phyloP scores from a whole-genome alignment of 2,329 filamentous ascomycete species.

The Aspergillus spinulosporus region DNA sequence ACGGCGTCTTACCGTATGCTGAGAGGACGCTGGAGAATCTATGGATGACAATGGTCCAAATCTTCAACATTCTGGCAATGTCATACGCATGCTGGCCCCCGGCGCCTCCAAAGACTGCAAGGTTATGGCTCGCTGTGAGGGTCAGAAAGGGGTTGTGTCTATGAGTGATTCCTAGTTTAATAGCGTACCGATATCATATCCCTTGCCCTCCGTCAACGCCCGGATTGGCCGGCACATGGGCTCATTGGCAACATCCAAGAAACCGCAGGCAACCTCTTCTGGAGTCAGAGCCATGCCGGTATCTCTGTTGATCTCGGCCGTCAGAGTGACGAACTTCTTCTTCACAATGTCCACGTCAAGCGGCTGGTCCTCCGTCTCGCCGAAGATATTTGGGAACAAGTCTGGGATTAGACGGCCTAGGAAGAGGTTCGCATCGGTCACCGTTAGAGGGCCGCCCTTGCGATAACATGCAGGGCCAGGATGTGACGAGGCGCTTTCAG shows the following conservation, averaged over 20 bases:
- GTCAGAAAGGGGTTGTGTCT: not conserved
- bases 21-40: slow-evolving; percentile 89
- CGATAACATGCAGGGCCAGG: slow-evolving; percentile 90
- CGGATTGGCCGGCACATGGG: slow-evolving; percentile 69
- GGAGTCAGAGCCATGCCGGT: slow-evolving; percentile 39
- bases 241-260: slow-evolving; percentile 45
- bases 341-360: slow-evolving; percentile 75
- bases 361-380: slow-evolving; percentile 80
- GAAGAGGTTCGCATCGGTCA: slow-evolving; percentile 89
- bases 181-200: slow-evolving; percentile 69
- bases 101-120: slow-evolving; percentile 89
- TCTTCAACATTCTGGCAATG: slow-evolving; percentile 80
- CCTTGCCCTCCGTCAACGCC: slow-evolving; percentile 86
- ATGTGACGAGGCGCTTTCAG: slow-evolving; percentile 87
- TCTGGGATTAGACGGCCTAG: slow-evolving; percentile 83
- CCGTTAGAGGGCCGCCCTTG: slow-evolving; percentile 87
- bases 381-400: slow-evolving; percentile 96
- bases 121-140: slow-evolving; percentile 67
- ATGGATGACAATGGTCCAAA: slow-evolving; percentile 82
- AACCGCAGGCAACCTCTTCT: slow-evolving; percentile 44
- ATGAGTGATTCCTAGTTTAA: too few relatives aligned
- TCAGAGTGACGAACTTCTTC: slow-evolving; percentile 71
- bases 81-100: slow-evolving; percentile 91
- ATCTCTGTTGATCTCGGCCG: slow-evolving; percentile 57
- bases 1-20: slow-evolving; percentile 64